phyloP scores from a whole-genome alignment of 805 yeast genomes.

The Millerozyma miso region DNA sequence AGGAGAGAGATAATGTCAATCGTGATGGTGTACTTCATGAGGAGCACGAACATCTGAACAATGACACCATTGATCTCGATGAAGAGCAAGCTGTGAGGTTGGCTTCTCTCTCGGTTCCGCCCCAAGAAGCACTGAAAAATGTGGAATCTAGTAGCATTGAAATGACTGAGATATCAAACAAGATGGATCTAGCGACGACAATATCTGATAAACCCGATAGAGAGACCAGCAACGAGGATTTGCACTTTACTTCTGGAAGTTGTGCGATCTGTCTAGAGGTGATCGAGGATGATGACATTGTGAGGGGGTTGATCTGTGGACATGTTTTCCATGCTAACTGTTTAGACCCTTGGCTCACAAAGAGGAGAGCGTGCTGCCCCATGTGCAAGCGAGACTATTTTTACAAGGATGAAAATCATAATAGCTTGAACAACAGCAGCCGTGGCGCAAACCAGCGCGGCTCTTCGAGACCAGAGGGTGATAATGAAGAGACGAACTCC shows the following conservation, averaged over 20 bases:
- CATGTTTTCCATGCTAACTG: constrained; percentile 80
- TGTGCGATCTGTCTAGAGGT: constrained; percentile 78
- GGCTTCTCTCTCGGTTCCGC: neutral
- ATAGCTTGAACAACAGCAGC: constrained; percentile 3
- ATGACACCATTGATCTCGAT: neutral
- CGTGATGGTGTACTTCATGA: constrained; percentile 45
- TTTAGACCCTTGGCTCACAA: constrained; percentile 76
- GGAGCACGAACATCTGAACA: constrained; percentile 13
- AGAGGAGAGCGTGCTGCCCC: constrained; percentile 77
- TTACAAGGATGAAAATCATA: constrained; percentile 25
- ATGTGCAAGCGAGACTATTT: constrained; percentile 72
- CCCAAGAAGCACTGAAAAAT: neutral
- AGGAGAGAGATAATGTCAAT: constrained; percentile 43
- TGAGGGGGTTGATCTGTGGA: constrained; percentile 74
- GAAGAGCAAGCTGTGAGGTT: constrained; percentile 2
- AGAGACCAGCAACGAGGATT: neutral
- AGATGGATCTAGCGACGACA: neutral
- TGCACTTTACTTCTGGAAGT: constrained; percentile 59
- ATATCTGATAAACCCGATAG: neutral
- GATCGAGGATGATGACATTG: constrained; percentile 56
- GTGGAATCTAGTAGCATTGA: constrained; percentile 8
- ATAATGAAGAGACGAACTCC: neutral
- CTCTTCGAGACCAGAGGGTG: neutral
- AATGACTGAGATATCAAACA: constrained; percentile 2
- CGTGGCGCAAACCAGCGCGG: constrained; percentile 1